Base-by-base conservation (phyloP, 345 rosid species). In the Draba incana region DNA sequence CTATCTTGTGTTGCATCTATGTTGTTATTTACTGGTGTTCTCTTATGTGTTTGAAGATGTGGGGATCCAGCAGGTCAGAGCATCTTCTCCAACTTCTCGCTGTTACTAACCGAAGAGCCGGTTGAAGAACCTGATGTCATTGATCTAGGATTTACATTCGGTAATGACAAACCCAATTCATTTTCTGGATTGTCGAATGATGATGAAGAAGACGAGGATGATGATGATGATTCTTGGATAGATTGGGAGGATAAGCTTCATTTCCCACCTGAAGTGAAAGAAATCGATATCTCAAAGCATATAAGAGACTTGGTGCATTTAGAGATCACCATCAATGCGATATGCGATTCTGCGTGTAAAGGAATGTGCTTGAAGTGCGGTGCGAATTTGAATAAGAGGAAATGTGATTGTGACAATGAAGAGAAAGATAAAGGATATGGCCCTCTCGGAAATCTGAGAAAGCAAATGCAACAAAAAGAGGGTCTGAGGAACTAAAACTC, bases 331-430 rank as follows among this genome's bases (percentile, higher is more conserved):
- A 78, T 86, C 13, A 78, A 76, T 9, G 94, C 86, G 0, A 54
- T 93, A 31, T 93, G 98, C 1, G 81, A 86, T 74, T 75, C 90
- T 60, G 75, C 57, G 4, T 90, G 98, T 84, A 87, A 83, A 79
- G 97, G 98, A 53, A 12, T 85, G 41, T 93, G 97, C 71, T 83
- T 87, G 56, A 75, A 80, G 52, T 93, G 98, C 8, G 98, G 95
- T 41, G 80, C 88, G 11, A 83, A 88, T 80, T 67, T 86, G 78
- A 93, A 93, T 74, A 81, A 64, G 9, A 70, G 85, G 62, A 82
- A 52, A 2, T 93, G 98, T 69, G 80, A 41, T 6, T 90, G 98
- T 76, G 74, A 70, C 11, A 62, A 75, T 33, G 86, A 81, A 76
- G 79, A 49, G 38, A 64, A 81, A 12, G 82, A 72, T 69, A 78